Evolutionary conservation across 345 rosid genomes (phyloP).

Genomic region (Gossypium ekmanianum): DNA sequence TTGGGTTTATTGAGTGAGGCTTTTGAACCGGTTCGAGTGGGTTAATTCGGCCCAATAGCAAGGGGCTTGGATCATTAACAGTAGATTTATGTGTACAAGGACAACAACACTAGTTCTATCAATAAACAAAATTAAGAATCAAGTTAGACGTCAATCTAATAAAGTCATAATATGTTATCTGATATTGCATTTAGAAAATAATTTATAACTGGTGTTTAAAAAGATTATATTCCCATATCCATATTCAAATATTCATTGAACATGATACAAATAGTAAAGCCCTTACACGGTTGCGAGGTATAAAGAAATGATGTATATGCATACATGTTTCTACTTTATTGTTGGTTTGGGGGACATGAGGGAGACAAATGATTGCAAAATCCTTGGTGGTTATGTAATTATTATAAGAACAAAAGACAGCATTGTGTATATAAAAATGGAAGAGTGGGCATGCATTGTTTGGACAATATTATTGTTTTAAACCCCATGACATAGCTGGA

Average conservation of each 20-base stretch:
- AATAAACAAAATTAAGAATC: too few relatives aligned
- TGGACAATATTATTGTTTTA: not conserved
- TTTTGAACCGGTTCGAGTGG: not conserved
- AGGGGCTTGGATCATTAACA: not conserved
- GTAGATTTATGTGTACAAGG: not conserved
- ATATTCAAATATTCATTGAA: too few relatives aligned
- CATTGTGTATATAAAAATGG: not conserved
- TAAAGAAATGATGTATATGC: not conserved
- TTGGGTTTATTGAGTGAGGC: not conserved
- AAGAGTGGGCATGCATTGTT: not conserved
- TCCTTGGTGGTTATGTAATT: not conserved
- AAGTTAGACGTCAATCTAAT: too few relatives aligned
- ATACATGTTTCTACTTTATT: not conserved
- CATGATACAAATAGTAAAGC: too few relatives aligned
- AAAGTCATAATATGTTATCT: too few relatives aligned
- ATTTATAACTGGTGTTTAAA: too few relatives aligned
- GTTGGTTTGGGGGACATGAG: not conserved
- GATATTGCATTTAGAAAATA: too few relatives aligned
- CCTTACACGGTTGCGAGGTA: not conserved
- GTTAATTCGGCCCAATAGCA: not conserved
- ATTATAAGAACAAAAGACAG: constrained; percentile 1
- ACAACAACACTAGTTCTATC: too few relatives aligned
- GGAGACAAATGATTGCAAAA: constrained; percentile 11
- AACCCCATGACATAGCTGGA: constrained; percentile 6
- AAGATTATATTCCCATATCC: too few relatives aligned